Percentiles rank a stretch among this genome's conserved stretches.
Conservation (phyloP, 768 basidiomycete genomes). For the Rubroboletus pulcherrimus region DNA sequence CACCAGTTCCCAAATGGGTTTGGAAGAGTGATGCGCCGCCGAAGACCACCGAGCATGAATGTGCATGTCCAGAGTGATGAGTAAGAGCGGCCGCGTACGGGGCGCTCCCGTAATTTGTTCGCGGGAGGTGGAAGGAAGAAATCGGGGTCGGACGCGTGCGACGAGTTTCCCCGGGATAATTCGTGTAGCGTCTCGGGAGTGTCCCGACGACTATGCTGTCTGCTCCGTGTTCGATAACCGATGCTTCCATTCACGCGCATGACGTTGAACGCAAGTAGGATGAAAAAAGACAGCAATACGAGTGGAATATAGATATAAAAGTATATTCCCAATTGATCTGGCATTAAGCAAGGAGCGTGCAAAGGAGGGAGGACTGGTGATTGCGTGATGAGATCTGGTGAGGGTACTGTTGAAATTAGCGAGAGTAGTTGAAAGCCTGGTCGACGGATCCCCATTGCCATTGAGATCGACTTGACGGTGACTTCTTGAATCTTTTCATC, state of each 20-base stretch:
- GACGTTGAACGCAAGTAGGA: slow-evolving; percentile 35
- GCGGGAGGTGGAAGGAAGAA: slow-evolving; percentile 18
- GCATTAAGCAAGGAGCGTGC: slow-evolving; percentile 73
- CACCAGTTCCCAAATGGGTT: slow-evolving; percentile 14
- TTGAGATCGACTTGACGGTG: slow-evolving; percentile 86
- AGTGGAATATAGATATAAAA: slow-evolving; percentile 68
- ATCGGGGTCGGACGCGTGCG: slow-evolving; percentile 5
- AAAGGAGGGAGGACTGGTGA: slow-evolving; percentile 31
- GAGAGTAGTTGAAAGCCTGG: slow-evolving; percentile 93
- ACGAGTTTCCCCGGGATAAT: slow-evolving; percentile 3
- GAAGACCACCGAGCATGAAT: slow-evolving; percentile 23
- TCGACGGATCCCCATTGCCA: slow-evolving; percentile 78
- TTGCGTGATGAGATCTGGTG: slow-evolving; percentile 31
- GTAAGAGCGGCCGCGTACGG: slow-evolving; percentile 13
- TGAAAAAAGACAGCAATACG: slow-evolving; percentile 52
- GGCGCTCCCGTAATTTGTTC: slow-evolving; percentile 9
- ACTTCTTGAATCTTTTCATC: slow-evolving; percentile 56
- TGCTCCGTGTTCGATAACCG: slow-evolving; percentile 4
- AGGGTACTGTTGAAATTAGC: slow-evolving; percentile 43
- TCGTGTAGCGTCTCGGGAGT: slow-evolving; percentile 10
- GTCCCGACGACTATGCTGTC: slow-evolving; percentile 7
- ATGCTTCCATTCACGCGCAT: slow-evolving; percentile 9
- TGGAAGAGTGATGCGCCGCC: slow-evolving; percentile 23
- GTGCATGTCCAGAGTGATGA: slow-evolving; percentile 22
- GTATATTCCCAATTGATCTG: slow-evolving; percentile 82